Conservation (phyloP, 2,329 filamentous ascomycete species). For the Talaromyces sp. region DNA sequence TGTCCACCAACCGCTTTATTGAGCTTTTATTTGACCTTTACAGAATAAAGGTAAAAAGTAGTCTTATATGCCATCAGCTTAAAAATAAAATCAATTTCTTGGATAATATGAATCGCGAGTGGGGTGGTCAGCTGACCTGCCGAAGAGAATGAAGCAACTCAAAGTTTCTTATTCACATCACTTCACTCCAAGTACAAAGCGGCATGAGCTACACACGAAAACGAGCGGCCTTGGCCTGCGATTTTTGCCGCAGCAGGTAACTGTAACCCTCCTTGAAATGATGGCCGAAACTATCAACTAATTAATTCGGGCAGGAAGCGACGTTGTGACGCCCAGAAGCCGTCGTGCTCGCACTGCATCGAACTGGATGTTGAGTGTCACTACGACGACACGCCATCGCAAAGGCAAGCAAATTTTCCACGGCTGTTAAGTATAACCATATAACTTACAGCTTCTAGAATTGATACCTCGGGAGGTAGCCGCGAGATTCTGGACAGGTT, state of each 20-base stretch:
- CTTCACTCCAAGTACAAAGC: not conserved
- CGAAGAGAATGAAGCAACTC: not conserved
- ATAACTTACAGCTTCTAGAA: not conserved
- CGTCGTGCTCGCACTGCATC: constrained; percentile 10
- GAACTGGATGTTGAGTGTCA: constrained; percentile 13
- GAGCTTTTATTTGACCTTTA: no score
- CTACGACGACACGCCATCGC: constrained; percentile 12
- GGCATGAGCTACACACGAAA: constrained; percentile 10
- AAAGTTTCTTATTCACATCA: not conserved
- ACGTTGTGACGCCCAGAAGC: constrained; percentile 13
- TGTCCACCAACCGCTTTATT: no score
- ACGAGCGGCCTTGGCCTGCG: constrained; percentile 10
- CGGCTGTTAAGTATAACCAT: not conserved
- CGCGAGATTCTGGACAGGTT: constrained; percentile 2
- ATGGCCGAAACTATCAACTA: not conserved
- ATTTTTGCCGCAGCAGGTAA: constrained; percentile 12
- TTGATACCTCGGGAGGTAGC: constrained; percentile 1
- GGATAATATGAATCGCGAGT: not conserved
- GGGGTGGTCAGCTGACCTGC: not conserved
- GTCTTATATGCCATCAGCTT: not conserved
- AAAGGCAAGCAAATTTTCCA: constrained; percentile 4
- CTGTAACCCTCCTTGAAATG: not conserved
- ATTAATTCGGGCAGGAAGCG: constrained; percentile 8
- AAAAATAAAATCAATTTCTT: not conserved
- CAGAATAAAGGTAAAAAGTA: not conserved